phyloP scores from a whole-genome alignment of 208 protist species.

The Borovskyia barvae region DNA sequence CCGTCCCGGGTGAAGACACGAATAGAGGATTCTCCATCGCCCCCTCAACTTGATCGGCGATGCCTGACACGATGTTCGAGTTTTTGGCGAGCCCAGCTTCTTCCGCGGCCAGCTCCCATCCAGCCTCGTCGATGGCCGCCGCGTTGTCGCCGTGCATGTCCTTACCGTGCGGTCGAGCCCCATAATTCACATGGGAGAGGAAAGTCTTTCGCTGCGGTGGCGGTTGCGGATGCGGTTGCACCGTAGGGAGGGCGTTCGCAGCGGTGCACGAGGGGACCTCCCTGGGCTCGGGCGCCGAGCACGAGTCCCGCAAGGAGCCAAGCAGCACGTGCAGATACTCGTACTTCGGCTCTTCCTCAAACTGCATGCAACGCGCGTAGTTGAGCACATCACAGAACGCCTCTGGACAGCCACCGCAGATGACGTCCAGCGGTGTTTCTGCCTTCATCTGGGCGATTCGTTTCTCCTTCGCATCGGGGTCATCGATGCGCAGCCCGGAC shows the following conservation, averaged over 20 bases:
- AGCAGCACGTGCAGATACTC: slow-evolving; percentile 45
- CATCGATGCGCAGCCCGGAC: slow-evolving; percentile 71
- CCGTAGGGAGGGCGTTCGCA: background rate
- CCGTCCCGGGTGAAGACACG: slow-evolving; percentile 1
- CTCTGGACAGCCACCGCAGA: slow-evolving; percentile 59
- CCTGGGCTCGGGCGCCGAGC: background rate
- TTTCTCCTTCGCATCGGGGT: slow-evolving; percentile 56
- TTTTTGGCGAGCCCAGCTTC: background rate
- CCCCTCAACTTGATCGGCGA: slow-evolving; percentile 2
- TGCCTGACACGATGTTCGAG: slow-evolving; percentile 10
- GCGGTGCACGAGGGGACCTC: background rate
- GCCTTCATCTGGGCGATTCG: slow-evolving; percentile 65
- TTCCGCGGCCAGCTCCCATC: background rate
- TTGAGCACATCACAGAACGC: slow-evolving; percentile 62
- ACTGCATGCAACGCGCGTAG: slow-evolving; percentile 66
- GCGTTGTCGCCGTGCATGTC: background rate
- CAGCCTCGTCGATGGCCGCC: background rate
- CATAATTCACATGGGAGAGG: background rate
- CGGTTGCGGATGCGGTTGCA: background rate
- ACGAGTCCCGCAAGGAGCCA: slow-evolving; percentile 32
- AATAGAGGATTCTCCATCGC: slow-evolving; percentile 4
- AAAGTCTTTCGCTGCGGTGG: slow-evolving; percentile 13
- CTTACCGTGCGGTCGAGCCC: background rate
- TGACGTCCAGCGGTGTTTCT: slow-evolving; percentile 28
- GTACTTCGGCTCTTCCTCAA: slow-evolving; percentile 81